These are phyloP conservation scores for Thielaviopsis populi DNA, from an alignment of 2,329 filamentous ascomycete genomes.

Conservation along the genomic window DNA sequence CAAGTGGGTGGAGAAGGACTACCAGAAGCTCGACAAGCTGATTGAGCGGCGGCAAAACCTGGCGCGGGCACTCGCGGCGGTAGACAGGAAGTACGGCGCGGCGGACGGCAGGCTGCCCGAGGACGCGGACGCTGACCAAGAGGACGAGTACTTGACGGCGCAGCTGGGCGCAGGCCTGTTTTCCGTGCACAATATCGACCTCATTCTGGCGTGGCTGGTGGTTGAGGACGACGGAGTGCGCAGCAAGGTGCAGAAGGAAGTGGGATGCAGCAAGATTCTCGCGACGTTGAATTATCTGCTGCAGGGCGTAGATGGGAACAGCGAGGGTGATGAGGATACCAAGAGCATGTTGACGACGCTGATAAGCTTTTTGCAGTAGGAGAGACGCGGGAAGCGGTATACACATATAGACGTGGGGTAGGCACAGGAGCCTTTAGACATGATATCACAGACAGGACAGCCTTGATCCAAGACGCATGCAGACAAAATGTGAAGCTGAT, in stretches of 20 bases:
- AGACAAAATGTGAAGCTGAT: not conserved
- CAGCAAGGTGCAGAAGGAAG: slow-evolving; percentile 43
- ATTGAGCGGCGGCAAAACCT: slow-evolving; percentile 59
- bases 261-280: slow-evolving; percentile 50
- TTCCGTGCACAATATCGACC: slow-evolving; percentile 67
- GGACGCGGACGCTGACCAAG: slow-evolving; percentile 37
- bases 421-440: not conserved
- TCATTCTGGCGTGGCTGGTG: slow-evolving; percentile 75
- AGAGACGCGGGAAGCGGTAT: not conserved
- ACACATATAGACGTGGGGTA: too few species aligned
- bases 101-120: slow-evolving; percentile 12
- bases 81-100: slow-evolving; percentile 34
- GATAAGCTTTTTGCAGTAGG: slow-evolving; percentile 31
- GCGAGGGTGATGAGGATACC: slow-evolving; percentile 38
- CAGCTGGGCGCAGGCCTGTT: slow-evolving; percentile 75
- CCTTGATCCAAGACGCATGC: not conserved
- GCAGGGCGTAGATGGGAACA: slow-evolving; percentile 35
- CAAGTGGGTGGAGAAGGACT: slow-evolving; percentile 92
- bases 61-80: slow-evolving; percentile 41
- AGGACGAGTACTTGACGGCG: slow-evolving; percentile 57
- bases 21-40: slow-evolving; percentile 66
- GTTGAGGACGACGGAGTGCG: slow-evolving; percentile 73
- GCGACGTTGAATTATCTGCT: slow-evolving; percentile 50
- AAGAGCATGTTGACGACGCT: slow-evolving; percentile 41
- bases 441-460: not conserved